Base-by-base conservation (phyloP, 768 basidiomycete genomes). In the Pulveroboletus frians region DNA sequence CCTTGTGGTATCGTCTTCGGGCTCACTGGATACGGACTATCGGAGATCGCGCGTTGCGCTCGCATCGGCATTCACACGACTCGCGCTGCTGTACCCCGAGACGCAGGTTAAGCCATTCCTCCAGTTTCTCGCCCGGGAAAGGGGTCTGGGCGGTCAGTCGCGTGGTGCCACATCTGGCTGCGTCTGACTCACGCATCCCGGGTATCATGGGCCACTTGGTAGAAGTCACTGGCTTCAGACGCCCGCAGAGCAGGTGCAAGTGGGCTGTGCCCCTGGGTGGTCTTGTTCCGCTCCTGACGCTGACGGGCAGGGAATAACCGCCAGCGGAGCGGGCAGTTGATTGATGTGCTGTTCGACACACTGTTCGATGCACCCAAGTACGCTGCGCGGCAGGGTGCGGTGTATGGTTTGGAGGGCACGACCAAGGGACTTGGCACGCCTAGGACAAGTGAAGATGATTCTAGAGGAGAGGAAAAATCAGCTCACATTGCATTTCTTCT, bases 391-490 rank as follows among this genome's bases (percentile, higher is more conserved):
- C 81, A 95, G n/a, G 96, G 96, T 29, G 94, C 94, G 1, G 94
- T 94, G 2, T 98, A 97, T 66, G 96, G 95, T 37, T 71, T 99
- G 17, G 92, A 94, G 2, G 96, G 96, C 26, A 80, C 91, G 37
- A 76, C 97, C 63, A 89, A 88, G 60, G 96, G 96, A n/a, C 78
- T 84, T 1, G 96, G 96, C 59, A 95, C 92, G 0, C 93, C 92
- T 5, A 77, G 86, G 38, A 95, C 92, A 55, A 85, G 92, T 92
- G 63, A 49, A 71, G 14, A 15, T 2, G 2, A 1, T 0, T 31
- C 15, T 20, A 4, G 3, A 29, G 9, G 3, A 13, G 38, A 9
- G 43, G 21, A 21, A 10, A 8, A 41, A 5, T 39, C 20, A n/a
- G 27, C 39, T 48, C 36, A 50, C 21, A 4, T 21, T 26, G 46